A percentile compares a stretch with the other conserved stretches of the same genome.
Conservation (phyloP, 148 eudicot genomes). For the Vaccinium myrtillus region DNA sequence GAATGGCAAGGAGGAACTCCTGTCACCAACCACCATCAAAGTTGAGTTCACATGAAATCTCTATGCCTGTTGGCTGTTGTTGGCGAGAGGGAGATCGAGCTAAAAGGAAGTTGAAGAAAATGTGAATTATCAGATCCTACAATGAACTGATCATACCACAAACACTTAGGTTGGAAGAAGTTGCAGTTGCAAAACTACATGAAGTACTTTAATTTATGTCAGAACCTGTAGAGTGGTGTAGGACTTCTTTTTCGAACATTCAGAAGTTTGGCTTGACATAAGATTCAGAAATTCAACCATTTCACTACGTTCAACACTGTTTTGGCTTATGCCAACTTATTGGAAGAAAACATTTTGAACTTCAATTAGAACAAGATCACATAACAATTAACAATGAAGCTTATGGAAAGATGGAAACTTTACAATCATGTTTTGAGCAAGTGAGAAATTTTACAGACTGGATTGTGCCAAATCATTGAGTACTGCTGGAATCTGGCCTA, state of each 20-base stretch:
- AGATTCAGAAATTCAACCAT: neutral
- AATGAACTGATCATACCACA: neutral
- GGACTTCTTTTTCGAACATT: neutral
- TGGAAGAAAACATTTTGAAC: neutral
- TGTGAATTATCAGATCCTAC: neutral
- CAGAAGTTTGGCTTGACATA: neutral
- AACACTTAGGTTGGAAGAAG: neutral
- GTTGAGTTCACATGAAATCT: neutral
- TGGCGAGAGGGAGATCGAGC: neutral
- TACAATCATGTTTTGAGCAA: neutral
- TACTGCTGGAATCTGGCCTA: neutral
- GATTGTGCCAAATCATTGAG: neutral
- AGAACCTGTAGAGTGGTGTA: neutral
- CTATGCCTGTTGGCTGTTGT: neutral
- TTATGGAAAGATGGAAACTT: neutral
- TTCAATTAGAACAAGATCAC: neutral
- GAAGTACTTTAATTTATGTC: neutral
- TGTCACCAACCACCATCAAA: neutral
- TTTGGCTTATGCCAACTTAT: neutral
- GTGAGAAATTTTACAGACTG: neutral
- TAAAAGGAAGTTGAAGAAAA: neutral
- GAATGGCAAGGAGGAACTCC: neutral
- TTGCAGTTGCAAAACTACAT: too few species aligned
- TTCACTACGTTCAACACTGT: too few species aligned
- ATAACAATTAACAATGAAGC: too few species aligned